Conservation (phyloP, 2,329 filamentous ascomycete species). For the Byssothecium circinans region DNA sequence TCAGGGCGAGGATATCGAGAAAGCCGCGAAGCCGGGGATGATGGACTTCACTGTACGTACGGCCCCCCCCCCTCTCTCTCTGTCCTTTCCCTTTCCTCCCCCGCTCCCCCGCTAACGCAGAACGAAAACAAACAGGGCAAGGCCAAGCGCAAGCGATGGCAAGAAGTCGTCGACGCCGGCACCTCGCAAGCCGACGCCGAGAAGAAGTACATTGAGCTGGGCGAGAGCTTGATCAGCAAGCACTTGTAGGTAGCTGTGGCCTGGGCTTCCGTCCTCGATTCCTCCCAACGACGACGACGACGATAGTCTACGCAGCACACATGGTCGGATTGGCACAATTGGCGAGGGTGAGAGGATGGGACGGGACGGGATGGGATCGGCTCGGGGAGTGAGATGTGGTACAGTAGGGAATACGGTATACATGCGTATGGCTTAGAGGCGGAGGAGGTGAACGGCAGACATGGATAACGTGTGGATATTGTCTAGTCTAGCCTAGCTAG, state of each 20-base stretch:
- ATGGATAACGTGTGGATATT: no score
- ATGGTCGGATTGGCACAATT: no score
- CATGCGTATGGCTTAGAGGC: no score
- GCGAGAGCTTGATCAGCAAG: constrained; percentile 70
- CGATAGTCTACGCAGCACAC: no score
- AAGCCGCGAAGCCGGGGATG: constrained; percentile 60
- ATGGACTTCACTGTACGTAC: constrained; percentile 68
- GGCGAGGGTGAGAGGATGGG: no score
- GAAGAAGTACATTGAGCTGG: constrained; percentile 71
- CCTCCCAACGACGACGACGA: no score
- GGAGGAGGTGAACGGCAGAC: no score
- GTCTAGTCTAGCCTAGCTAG: no score
- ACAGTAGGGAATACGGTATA: no score
- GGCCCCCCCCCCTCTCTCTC: not conserved
- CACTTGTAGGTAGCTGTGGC: constrained; percentile 61
- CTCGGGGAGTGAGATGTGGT: no score
- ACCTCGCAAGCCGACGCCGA: constrained; percentile 68
- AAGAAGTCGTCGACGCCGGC: constrained; percentile 66
- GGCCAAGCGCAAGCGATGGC: constrained; percentile 78
- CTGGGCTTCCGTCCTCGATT: no score
- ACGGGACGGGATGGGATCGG: no score
- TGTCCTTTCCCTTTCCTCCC: not conserved
- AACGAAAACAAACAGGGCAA: constrained; percentile 60
- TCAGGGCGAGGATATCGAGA: constrained; percentile 42
- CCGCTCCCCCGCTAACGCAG: not conserved